Conservation (phyloP, 306 rosid species). For the Benincasa hispida region DNA sequence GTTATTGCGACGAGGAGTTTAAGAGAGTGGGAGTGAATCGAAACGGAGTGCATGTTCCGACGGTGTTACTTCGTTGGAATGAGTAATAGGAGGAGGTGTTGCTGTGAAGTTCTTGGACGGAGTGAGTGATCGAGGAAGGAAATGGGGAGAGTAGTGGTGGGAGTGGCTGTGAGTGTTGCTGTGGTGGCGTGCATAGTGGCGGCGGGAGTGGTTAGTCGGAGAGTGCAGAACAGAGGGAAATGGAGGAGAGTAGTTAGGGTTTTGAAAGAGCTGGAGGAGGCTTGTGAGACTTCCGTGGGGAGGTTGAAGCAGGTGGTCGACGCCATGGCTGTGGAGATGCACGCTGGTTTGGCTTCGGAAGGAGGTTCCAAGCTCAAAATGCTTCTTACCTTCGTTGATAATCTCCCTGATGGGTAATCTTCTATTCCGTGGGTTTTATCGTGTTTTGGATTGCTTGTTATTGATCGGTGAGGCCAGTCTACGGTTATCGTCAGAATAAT, state of each 20-base stretch:
- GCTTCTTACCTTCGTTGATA: constrained; percentile 84
- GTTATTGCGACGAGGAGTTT: not conserved
- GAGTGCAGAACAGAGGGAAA: constrained; percentile 57
- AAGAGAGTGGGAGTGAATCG: not conserved
- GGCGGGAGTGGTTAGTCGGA: constrained; percentile 58
- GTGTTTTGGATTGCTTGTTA: not conserved
- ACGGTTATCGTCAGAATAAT: not conserved
- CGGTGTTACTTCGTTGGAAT: constrained; percentile 35
- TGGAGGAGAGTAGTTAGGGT: constrained; percentile 65
- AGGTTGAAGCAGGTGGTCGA: constrained; percentile 80
- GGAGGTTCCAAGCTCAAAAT: constrained; percentile 98
- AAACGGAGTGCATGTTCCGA: constrained; percentile 43
- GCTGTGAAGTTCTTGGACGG: constrained; percentile 33
- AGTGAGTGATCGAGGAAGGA: constrained; percentile 31
- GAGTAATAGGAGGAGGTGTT: constrained; percentile 19
- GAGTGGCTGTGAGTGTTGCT: constrained; percentile 59
- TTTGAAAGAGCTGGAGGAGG: constrained; percentile 60
- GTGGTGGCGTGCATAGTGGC: constrained; percentile 68
- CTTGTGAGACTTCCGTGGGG: constrained; percentile 47
- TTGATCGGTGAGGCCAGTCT: not conserved
- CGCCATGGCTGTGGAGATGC: constrained; percentile 99
- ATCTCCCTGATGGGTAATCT: constrained; percentile 77
- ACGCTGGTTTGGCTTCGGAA: constrained; percentile 91
- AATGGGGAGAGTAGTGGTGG: constrained; percentile 62
- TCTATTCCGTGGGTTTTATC: not conserved